These are phyloP conservation scores for Saksenaea oblongispora DNA, from an alignment of 371 early-diverging fungal genomes.

Conservation along the genomic window DNA sequence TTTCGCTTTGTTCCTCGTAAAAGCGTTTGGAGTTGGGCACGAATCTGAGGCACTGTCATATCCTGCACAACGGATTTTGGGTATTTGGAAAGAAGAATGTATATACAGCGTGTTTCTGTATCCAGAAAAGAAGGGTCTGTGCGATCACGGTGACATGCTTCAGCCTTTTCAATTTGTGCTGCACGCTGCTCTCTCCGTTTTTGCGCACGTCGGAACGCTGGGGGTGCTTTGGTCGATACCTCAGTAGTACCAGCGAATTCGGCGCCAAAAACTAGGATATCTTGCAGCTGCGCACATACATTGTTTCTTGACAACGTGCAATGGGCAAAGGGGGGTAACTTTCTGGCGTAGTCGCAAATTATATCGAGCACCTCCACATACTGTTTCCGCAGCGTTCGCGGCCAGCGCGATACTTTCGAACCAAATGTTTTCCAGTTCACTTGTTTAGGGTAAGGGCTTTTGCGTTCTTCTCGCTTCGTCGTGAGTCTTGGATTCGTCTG, in stretches of 20 bases:
- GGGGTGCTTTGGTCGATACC: not conserved
- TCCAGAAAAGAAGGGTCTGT: not conserved
- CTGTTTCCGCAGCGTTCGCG: not conserved
- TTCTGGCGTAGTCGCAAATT: not conserved
- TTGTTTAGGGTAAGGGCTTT: not conserved
- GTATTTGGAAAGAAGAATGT: not conserved
- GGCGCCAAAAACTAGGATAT: not conserved
- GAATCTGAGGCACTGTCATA: not conserved
- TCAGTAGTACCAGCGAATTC: no score
- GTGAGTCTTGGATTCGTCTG: not conserved
- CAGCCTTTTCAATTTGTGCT: not conserved
- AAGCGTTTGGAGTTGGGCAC: not conserved
- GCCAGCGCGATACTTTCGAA: not conserved
- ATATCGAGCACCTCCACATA: not conserved
- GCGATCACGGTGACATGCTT: not conserved
- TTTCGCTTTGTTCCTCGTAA: not conserved
- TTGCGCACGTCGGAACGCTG: not conserved
- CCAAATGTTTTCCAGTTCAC: not conserved
- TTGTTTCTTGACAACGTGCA: not conserved
- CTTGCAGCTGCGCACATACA: not conserved
- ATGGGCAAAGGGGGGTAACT: not conserved
- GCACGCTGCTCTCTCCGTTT: not conserved
- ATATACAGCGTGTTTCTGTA: not conserved
- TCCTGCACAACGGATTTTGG: not conserved
- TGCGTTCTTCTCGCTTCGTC: not conserved